Base-by-base conservation (phyloP, 345 rosid species). In the Alliaria petiolata region DNA sequence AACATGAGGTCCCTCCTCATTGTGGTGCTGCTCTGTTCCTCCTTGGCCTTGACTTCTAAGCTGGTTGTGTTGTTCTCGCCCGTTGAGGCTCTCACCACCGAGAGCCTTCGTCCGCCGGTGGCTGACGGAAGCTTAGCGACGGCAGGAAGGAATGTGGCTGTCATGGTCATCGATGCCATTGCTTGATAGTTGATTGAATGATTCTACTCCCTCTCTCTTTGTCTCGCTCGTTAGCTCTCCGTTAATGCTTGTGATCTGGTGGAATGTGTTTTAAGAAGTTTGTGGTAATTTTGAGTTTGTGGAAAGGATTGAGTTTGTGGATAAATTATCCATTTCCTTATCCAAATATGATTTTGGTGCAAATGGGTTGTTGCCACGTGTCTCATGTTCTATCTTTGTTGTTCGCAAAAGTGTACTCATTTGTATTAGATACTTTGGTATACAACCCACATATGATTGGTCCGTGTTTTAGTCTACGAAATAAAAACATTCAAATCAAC, bases 1-100 rank as follows among this genome's bases (percentile, higher is more conserved):
- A 87, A 84, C 77, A 84, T 58, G 79, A 83, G 71, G 25, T 87
- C 91, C 71, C 97, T 87, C 84, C 91, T 85, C 65, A 81, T 80
- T 25, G 70, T 77, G 60, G 17, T 59, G 25, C 52, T 72, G 78
- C 49, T 75, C 78, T 78, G 57, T 57, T 53, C 76, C 43, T 65
- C 63, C 36, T 68, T 57, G 34, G 76, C 75, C 30, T 65, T 70
- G 63, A 66, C 62, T 28, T 78, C 10, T 31, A 83, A 82, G 62
- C 34, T 77, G 53, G 81, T 71, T 45, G 70, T 22, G 25, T 22
- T 55, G 56, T 78, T 47, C 8, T 64, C 57, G 16, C 64, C 59
- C 19, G 76, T 47, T 40, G 66, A 63, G 34, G 69, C 79, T 69
- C 42, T 76, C 61, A 69, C 20, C 25, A 69, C 67, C 0, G 61